Conservation (phyloP, 2,329 filamentous ascomycete genomes). For the Ophiostoma himal-ulmi region DNA sequence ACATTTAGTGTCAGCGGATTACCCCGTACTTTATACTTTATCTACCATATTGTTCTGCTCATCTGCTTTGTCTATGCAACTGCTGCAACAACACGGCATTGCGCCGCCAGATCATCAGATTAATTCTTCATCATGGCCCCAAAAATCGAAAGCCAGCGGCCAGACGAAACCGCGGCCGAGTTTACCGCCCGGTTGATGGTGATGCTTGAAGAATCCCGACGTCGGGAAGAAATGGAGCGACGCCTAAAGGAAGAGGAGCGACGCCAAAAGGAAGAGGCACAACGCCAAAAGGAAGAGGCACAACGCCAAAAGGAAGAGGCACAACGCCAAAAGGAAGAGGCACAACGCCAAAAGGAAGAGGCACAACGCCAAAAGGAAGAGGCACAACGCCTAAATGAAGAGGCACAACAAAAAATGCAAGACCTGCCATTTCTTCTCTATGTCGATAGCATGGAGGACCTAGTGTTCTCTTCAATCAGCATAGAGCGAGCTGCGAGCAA, state of each 20-base stretch:
- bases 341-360: not conserved
- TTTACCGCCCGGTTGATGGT: not conserved
- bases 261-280: not conserved
- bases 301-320: too few species aligned
- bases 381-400: not conserved
- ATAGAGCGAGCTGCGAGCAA: not conserved
- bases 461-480: not conserved
- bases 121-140: not conserved
- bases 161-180: not conserved
- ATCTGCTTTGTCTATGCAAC: too few species aligned
- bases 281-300: too few species aligned
- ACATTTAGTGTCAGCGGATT: too few species aligned
- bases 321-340: too few species aligned
- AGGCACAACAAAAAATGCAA: not conserved
- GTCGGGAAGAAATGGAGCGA: not conserved
- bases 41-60: too few species aligned
- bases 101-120: too few species aligned
- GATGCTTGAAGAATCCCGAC: not conserved
- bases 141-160: not conserved
- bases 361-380: not conserved
- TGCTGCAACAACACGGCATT: too few species aligned
- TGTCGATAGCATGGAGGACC: not conserved
- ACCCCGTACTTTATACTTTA: too few species aligned
- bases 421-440: not conserved
- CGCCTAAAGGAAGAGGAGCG: not conserved